phyloP scores from a whole-genome alignment of 1,284 basidiomycete species.

The Sporisorium iseilematis-ciliati region DNA sequence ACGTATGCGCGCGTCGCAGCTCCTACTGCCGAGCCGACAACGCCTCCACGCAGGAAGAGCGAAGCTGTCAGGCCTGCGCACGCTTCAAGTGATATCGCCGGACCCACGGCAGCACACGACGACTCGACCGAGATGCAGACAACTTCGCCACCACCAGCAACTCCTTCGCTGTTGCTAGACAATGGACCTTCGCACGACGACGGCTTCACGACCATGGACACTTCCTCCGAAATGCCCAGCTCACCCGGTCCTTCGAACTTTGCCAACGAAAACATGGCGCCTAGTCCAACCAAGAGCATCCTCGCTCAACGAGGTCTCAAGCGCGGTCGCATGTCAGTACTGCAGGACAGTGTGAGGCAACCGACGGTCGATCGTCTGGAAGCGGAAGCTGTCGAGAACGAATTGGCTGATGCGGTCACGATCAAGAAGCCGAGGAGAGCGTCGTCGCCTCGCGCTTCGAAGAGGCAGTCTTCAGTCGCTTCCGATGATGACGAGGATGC shows the following conservation, averaged over 20 bases:
- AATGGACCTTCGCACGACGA: constrained; percentile 5
- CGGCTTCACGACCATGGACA: constrained; percentile 13
- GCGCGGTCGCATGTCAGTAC: constrained; percentile 20
- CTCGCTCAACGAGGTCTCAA: constrained; percentile 24
- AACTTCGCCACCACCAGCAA: constrained; percentile 21
- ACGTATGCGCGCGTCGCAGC: constrained; percentile 13
- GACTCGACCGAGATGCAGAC: constrained; percentile 9
- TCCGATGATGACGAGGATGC: neutral
- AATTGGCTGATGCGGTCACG: neutral
- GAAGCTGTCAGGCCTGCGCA: neutral
- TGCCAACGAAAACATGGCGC: neutral
- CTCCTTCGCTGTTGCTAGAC: constrained; percentile 15
- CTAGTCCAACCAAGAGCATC: constrained; percentile 1
- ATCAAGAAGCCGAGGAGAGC: constrained; percentile 11
- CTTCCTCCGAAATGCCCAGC: constrained; percentile 30
- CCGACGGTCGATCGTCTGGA: constrained; percentile 12
- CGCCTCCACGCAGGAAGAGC: neutral
- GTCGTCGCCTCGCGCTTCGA: neutral
- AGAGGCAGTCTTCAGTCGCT: neutral
- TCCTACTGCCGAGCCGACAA: neutral
- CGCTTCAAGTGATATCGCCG: neutral
- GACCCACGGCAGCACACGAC: neutral
- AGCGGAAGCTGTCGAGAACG: constrained; percentile 6
- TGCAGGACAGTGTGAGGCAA: constrained; percentile 26
- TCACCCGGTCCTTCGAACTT: constrained; percentile 14